Conservation (phyloP, 2,329 filamentous ascomycete genomes). For the Aspergillus jensenii region DNA sequence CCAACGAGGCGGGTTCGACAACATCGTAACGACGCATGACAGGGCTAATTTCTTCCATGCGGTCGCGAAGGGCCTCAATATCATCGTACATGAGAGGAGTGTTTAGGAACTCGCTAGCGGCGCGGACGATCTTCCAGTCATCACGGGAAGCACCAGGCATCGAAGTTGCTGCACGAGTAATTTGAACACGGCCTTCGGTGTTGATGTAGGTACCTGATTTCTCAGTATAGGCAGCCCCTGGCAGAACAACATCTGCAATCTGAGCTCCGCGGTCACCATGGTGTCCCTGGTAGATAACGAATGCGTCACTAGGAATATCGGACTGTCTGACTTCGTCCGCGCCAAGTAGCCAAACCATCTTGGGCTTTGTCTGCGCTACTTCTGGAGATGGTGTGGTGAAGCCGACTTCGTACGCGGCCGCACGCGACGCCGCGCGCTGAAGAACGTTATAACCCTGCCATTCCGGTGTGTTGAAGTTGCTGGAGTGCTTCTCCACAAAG, state of each 20-base stretch:
- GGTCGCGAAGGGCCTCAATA: constrained; percentile 81
- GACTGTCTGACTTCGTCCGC: constrained; percentile 84
- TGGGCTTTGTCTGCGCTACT: constrained; percentile 81
- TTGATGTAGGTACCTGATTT: constrained; percentile 96
- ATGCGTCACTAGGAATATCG: constrained; percentile 92
- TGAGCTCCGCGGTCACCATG: constrained; percentile 93
- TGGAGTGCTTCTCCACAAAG: constrained; percentile 91
- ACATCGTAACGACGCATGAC: constrained; percentile 87
- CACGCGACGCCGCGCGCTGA: constrained; percentile 87
- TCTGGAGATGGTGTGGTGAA: constrained; percentile 82
- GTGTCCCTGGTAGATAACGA: constrained; percentile 97
- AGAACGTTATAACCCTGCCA: constrained; percentile 99
- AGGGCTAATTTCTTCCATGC: constrained; percentile 93
- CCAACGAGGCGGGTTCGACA: constrained; percentile 75
- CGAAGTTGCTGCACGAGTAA: constrained; percentile 85
- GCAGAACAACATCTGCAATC: constrained; percentile 89
- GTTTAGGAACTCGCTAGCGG: constrained; percentile 86
- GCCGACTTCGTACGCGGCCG: constrained; percentile 92
- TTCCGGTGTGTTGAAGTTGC: constrained; percentile 81
- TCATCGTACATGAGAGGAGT: constrained; percentile 89
- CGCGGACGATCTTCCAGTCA: constrained; percentile 99
- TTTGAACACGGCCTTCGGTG: constrained; percentile 94
- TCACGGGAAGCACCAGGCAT: constrained; percentile 86
- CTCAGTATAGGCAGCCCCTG: constrained; percentile 94
- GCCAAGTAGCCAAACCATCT: constrained; percentile 95